These are phyloP conservation scores for Nicotiana tomentosiformis DNA, from an alignment of 257 asterid genomes.

Conservation along the genomic window DNA sequence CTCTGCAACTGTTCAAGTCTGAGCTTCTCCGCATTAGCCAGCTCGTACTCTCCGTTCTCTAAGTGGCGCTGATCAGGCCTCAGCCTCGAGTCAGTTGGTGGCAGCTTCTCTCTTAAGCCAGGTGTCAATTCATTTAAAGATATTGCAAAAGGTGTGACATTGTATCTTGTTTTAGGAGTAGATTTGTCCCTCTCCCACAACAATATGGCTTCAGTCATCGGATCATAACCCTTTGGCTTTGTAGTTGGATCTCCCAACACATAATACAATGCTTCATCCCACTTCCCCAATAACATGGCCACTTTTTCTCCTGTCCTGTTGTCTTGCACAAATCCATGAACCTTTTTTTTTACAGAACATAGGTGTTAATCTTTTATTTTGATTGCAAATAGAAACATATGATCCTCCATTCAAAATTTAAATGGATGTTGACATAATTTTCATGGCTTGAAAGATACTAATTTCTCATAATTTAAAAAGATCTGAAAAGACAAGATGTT, in stretches of 20 bases:
- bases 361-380: conserved; percentile 1
- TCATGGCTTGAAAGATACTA: background rate
- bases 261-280: conserved; percentile 98
- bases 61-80: conserved; percentile 96
- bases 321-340: conserved; percentile 98
- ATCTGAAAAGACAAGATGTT: background rate
- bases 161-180: conserved; percentile 76
- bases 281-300: conserved; percentile 85
- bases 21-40: conserved; percentile 90
- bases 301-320: conserved; percentile 92
- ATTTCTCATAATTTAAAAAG: background rate
- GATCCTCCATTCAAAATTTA: background rate
- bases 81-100: conserved; percentile 92
- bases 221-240: conserved; percentile 96
- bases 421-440: background rate
- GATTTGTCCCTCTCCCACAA: conserved; percentile 95
- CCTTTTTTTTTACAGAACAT: conserved; percentile 33
- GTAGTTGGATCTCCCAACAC: conserved; percentile 90
- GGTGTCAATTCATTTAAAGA: conserved; percentile 85
- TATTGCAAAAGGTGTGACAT: conserved; percentile 90
- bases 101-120: conserved; percentile 65
- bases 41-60: conserved; percentile 95
- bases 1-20: conserved; percentile 97
- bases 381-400: background rate
- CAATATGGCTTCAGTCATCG: conserved; percentile 86